Conservation (phyloP, 495 filamentous ascomycete genomes). For the Tuber brumale region DNA sequence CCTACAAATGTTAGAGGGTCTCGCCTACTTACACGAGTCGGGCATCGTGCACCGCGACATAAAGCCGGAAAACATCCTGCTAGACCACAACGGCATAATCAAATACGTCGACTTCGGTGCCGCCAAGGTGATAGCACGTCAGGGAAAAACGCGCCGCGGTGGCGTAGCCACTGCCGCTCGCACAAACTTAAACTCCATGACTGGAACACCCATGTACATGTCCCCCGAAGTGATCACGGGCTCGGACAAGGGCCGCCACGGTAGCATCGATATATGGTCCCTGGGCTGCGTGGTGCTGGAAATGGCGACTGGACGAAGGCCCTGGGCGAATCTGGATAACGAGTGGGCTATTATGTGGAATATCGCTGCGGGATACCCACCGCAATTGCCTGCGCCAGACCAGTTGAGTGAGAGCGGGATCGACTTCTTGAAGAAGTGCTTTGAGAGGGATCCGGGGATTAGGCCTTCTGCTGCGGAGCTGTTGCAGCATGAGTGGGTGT, state of each 20-base stretch:
- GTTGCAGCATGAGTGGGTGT: conserved; percentile 94
- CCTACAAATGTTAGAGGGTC: conserved; percentile 87
- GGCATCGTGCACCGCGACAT: conserved; percentile 93
- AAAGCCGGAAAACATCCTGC: conserved; percentile 95
- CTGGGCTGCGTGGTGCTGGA: conserved; percentile 94
- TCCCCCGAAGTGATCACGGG: conserved; percentile 97
- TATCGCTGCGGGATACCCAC: conserved; percentile 91
- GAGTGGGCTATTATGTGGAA: conserved; percentile 99
- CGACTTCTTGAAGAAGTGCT: conserved; percentile 82
- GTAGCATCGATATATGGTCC: conserved; percentile 96
- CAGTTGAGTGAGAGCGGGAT: conserved; percentile 79
- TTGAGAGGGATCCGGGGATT: conserved; percentile 73
- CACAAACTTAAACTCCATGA: conserved; percentile 79
- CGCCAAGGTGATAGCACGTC: conserved; percentile 91
- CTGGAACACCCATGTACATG: conserved; percentile 99
- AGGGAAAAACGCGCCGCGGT: conserved; percentile 72
- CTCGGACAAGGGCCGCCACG: conserved; percentile 62
- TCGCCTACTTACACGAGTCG: conserved; percentile 88
- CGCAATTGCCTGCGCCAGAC: conserved; percentile 70
- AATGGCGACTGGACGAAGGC: conserved; percentile 91
- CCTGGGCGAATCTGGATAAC: conserved; percentile 96
- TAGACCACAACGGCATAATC: conserved; percentile 95
- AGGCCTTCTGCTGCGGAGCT: conserved; percentile 80
- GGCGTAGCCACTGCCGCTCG: conserved; percentile 52
- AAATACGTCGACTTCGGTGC: conserved; percentile 99